Evolutionary conservation across 176 grass and related monocot species (phyloP).

Genomic region (Bromus sterilis): DNA sequence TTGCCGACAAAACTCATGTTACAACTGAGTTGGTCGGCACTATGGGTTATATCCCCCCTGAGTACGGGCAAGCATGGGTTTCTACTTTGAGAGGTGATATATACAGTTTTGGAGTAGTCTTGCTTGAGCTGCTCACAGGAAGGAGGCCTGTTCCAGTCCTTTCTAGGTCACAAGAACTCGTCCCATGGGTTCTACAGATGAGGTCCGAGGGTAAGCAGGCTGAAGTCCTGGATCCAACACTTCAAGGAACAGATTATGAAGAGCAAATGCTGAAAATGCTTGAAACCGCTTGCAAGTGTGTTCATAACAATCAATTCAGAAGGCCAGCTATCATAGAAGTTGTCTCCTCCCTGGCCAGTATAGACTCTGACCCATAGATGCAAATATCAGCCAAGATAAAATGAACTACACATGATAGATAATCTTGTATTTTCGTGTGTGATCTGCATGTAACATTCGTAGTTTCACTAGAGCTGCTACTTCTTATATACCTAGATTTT

Average conservation of each 20-base stretch:
- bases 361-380: conserved; percentile 4
- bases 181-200: conserved; percentile 47
- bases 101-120: conserved; percentile 80
- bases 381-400: conserved; percentile 6
- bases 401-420: neutral
- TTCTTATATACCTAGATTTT: neutral
- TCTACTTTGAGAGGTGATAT: conserved; percentile 68
- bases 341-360: conserved; percentile 33
- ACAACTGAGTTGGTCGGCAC: conserved; percentile 76
- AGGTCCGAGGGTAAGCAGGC: conserved; percentile 26
- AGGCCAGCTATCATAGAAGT: conserved; percentile 56
- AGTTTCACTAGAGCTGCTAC: neutral
- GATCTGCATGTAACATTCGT: neutral
- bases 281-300: conserved; percentile 60
- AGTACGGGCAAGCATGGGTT: conserved; percentile 66
- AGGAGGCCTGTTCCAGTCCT: conserved; percentile 66
- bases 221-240: conserved; percentile 42
- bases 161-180: conserved; percentile 42
- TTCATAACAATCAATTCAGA: conserved; percentile 37
- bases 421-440: neutral
- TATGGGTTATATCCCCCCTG: conserved; percentile 78
- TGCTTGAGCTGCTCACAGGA: conserved; percentile 72
- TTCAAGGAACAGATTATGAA: conserved; percentile 43
- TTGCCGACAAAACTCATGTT: conserved; percentile 68
- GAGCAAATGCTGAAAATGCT: conserved; percentile 59